Conservation (phyloP, 1,284 basidiomycete genomes). For the Melampsora larici-populina region DNA sequence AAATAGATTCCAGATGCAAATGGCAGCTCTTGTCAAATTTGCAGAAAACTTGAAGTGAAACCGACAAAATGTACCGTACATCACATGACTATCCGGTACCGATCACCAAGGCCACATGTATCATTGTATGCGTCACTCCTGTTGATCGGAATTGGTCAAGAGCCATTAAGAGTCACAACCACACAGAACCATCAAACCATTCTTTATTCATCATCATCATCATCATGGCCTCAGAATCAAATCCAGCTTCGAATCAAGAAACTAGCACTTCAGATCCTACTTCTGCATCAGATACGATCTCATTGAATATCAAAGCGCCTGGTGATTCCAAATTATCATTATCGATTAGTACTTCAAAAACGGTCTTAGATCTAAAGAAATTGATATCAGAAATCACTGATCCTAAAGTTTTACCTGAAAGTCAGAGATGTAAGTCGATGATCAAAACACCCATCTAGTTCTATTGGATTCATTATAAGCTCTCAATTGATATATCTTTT, state of each 20-base stretch:
- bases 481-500: not conserved
- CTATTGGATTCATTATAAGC: too few relatives aligned
- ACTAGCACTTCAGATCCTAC: not conserved
- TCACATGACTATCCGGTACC: too few relatives aligned
- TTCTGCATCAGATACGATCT: constrained; percentile 37
- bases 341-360: constrained; percentile 64
- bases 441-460: not conserved
- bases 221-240: not conserved
- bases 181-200: too few relatives aligned
- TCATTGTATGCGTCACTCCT: too few relatives aligned
- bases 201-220: not conserved
- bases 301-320: constrained; percentile 50
- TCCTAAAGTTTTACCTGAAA: constrained; percentile 57
- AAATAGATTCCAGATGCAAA: too few relatives aligned
- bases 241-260: not conserved
- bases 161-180: too few relatives aligned
- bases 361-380: constrained; percentile 77
- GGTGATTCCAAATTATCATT: constrained; percentile 68
- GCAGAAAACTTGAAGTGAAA: too few relatives aligned
- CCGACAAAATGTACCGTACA: too few relatives aligned
- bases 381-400: constrained; percentile 76
- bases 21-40: too few relatives aligned
- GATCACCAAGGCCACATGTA: too few relatives aligned
- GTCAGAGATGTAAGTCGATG: constrained; percentile 51
- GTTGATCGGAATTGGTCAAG: too few relatives aligned